Percentiles rank a stretch among this genome's conserved stretches.
phyloP scores from a whole-genome alignment of 129 eudicot species.

The Ambrosia artemisiifolia region DNA sequence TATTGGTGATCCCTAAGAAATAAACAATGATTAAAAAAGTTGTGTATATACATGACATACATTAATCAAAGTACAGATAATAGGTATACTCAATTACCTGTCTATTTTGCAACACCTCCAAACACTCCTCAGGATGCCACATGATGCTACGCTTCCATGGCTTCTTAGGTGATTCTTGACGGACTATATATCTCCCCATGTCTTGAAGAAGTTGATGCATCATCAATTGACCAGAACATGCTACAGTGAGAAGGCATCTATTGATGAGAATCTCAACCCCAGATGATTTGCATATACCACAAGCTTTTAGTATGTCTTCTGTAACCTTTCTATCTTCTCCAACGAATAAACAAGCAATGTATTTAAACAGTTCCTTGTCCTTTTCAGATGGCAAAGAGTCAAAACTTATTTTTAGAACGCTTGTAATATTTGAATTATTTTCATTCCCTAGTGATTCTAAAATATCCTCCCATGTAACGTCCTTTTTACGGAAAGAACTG shows the following conservation, averaged over 20 bases:
- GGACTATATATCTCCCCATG: conserved; percentile 31
- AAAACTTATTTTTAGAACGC: conserved; percentile 6
- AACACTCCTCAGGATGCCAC: conserved; percentile 15
- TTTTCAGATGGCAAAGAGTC: conserved; percentile 19
- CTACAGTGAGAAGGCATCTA: conserved; percentile 16
- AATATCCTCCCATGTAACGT: not conserved
- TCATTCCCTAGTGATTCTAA: conserved; percentile 12
- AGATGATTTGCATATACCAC: not conserved
- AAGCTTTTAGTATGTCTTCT: not conserved
- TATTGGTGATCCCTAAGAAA: conserved; percentile 13
- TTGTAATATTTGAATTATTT: not conserved
- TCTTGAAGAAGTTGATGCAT: conserved; percentile 32
- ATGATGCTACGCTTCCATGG: conserved; percentile 28
- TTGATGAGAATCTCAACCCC: conserved; percentile 7
- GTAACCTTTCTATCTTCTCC: conserved; percentile 7
- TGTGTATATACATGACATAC: not conserved
- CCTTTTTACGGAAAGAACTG: conserved; percentile 18
- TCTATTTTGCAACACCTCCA: not conserved
- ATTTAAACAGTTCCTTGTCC: conserved; percentile 13
- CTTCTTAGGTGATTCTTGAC: conserved; percentile 26
- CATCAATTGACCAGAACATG: not conserved
- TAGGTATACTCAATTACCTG: not conserved
- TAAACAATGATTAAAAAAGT: not conserved
- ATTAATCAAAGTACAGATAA: not conserved
- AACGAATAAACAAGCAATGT: conserved; percentile 21